Conservation (phyloP, 2,329 filamentous ascomycete species). For the Byssothecium circinans region DNA sequence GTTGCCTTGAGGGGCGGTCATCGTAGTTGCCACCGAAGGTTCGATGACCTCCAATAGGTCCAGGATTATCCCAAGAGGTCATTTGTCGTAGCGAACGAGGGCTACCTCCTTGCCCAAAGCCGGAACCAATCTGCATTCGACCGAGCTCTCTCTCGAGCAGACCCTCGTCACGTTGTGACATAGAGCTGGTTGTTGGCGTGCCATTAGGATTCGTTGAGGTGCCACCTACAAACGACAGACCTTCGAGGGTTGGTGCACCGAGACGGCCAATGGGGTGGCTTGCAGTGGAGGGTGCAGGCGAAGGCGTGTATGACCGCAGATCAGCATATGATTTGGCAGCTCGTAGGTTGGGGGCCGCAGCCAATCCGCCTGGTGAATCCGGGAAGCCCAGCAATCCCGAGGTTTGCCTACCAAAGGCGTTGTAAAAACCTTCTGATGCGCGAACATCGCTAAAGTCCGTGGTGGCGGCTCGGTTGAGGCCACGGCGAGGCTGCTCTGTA, state of each 20-base stretch:
- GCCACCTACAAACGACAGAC: slow-evolving; percentile 55
- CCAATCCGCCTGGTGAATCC: slow-evolving; percentile 70
- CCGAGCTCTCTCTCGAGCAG: slow-evolving; percentile 65
- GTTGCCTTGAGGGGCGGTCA: slow-evolving; percentile 62
- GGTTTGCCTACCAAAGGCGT: slow-evolving; percentile 75
- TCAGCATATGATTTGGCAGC: slow-evolving; percentile 97
- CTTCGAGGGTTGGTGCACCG: slow-evolving; percentile 54
- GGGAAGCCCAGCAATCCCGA: slow-evolving; percentile 77
- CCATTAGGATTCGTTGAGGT: slow-evolving; percentile 67
- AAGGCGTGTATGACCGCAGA: slow-evolving; percentile 90
- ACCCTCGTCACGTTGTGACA: slow-evolving; percentile 58
- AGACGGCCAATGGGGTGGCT: slow-evolving; percentile 75
- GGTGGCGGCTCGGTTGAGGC: slow-evolving; percentile 90
- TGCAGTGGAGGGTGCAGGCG: slow-evolving; percentile 84
- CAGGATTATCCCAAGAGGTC: slow-evolving; percentile 63
- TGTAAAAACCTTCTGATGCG: slow-evolving; percentile 73
- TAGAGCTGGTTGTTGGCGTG: slow-evolving; percentile 59
- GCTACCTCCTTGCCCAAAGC: slow-evolving; percentile 54
- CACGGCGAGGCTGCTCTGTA: slow-evolving; percentile 76
- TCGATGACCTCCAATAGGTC: slow-evolving; percentile 66
- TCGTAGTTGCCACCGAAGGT: slow-evolving; percentile 64
- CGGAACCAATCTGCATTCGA: slow-evolving; percentile 60
- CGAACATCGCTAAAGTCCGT: slow-evolving; percentile 90
- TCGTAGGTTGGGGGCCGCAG: slow-evolving; percentile 76
- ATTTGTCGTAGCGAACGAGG: slow-evolving; percentile 62